Evolutionary conservation across 768 basidiomycete genomes (phyloP).

Genomic region (Suillus discolor): DNA sequence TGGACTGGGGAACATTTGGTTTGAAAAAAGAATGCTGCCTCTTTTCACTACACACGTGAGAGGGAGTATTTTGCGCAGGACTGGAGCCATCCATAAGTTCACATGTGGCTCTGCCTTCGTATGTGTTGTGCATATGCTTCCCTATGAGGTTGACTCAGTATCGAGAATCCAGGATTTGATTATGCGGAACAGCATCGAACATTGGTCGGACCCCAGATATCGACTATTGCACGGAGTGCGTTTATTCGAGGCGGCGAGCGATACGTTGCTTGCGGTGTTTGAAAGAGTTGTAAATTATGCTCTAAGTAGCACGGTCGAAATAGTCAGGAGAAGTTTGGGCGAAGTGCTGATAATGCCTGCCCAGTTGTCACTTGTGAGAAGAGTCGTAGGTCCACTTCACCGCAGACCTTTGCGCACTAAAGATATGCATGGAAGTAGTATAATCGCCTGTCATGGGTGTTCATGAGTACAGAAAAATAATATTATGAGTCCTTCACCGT

Average conservation of each 20-base stretch:
- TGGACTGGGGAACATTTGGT: too few species aligned
- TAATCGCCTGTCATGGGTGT: constrained; percentile 19
- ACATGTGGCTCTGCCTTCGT: neutral
- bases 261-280: neutral
- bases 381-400: neutral
- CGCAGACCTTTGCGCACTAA: neutral
- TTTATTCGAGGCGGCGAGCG: neutral
- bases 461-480: constrained; percentile 42
- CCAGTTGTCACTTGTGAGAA: neutral
- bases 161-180: neutral
- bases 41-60: neutral
- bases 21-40: too few species aligned
- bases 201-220: neutral
- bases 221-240: neutral
- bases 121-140: neutral
- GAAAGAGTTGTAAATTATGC: neutral
- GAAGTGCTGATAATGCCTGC: neutral
- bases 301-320: neutral
- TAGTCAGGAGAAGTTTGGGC: too few species aligned
- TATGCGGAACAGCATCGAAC: neutral
- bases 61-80: neutral
- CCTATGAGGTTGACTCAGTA: too few species aligned
- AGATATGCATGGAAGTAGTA: neutral
- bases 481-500: constrained; percentile 75
- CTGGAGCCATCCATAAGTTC: neutral